These are phyloP conservation scores for Polyplosphaeria fusca DNA, from an alignment of 495 filamentous ascomycete species.

Conservation along the genomic window DNA sequence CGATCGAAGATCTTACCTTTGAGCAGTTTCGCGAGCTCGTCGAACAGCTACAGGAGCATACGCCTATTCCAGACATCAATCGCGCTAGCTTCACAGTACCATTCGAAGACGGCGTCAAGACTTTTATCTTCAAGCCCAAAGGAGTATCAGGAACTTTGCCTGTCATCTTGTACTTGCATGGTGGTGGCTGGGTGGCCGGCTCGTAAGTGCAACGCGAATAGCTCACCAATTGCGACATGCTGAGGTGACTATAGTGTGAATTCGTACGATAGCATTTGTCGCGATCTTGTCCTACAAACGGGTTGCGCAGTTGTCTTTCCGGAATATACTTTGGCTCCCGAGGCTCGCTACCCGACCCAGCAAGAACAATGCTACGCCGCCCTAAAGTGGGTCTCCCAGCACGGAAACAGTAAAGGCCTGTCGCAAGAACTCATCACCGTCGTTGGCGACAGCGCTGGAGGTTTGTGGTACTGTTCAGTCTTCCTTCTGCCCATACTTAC, in stretches of 20 bases:
- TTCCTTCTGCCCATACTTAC: too few relatives aligned
- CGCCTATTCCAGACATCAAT: conserved; percentile 12
- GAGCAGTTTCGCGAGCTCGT: conserved; percentile 25
- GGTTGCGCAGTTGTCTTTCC: conserved; percentile 37
- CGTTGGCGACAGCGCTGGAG: conserved; percentile 39
- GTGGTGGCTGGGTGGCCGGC: conserved; percentile 30
- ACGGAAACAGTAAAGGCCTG: conserved; percentile 26
- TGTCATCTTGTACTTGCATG: conserved; percentile 31
- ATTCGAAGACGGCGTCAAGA: conserved; percentile 9
- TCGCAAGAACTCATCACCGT: conserved; percentile 21
- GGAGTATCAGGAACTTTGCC: conserved; percentile 8
- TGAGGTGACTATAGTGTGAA: conserved; percentile 15
- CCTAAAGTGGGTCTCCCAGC: conserved; percentile 32
- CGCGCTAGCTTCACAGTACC: conserved; percentile 12
- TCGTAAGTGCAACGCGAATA: conserved; percentile 1
- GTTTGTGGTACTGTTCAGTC: conserved; percentile 5
- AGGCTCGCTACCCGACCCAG: conserved; percentile 36
- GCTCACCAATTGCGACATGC: background rate
- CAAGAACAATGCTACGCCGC: conserved; percentile 36
- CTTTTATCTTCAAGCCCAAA: conserved; percentile 21
- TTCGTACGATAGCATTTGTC: conserved; percentile 18
- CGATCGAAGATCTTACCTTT: conserved; percentile 24
- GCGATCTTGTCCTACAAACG: conserved; percentile 29
- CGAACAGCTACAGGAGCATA: conserved; percentile 20
- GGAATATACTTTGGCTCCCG: conserved; percentile 37